phyloP scores from a whole-genome alignment of 192 early-diverging fungal genomes.

The Coemansia sp. region DNA sequence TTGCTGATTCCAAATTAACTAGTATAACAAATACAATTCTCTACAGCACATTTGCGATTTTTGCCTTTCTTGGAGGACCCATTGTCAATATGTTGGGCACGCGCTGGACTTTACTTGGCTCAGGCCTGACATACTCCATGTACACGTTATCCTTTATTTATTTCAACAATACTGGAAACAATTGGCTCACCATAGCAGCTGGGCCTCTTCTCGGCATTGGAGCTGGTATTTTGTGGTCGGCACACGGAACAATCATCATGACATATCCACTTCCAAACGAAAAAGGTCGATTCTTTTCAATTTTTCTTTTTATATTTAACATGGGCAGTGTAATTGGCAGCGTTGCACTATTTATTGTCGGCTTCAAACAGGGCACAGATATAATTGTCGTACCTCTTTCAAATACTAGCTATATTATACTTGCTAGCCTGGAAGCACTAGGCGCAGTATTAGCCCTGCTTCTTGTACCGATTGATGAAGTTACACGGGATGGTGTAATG shows the following conservation, averaged over 20 bases:
- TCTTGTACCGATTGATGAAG: constrained; percentile 57
- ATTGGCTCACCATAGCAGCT: constrained; percentile 61
- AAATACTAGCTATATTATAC: constrained; percentile 68
- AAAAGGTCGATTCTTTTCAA: constrained; percentile 74
- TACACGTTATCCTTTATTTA: constrained; percentile 68
- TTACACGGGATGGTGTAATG: constrained; percentile 62
- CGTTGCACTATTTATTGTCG: constrained; percentile 59
- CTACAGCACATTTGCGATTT: constrained; percentile 66
- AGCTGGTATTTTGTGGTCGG: constrained; percentile 72
- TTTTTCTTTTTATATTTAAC: constrained; percentile 84
- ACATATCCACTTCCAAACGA: constrained; percentile 71
- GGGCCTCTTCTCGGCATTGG: constrained; percentile 75
- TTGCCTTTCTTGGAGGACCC: constrained; percentile 66
- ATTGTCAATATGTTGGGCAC: constrained; percentile 76
- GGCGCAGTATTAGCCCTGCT: constrained; percentile 59
- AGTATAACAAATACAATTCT: constrained; percentile 70
- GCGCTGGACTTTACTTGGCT: constrained; percentile 61
- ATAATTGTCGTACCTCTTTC: constrained; percentile 35
- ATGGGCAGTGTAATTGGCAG: constrained; percentile 72
- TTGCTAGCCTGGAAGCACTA: constrained; percentile 65
- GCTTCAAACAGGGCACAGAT: constrained; percentile 32
- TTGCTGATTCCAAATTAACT: too few species aligned
- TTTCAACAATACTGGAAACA: constrained; percentile 54
- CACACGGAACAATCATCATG: constrained; percentile 73
- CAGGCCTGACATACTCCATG: constrained; percentile 62